Conservation (phyloP, 805 yeast genomes). For the Aciculoconidium aculeatum region DNA sequence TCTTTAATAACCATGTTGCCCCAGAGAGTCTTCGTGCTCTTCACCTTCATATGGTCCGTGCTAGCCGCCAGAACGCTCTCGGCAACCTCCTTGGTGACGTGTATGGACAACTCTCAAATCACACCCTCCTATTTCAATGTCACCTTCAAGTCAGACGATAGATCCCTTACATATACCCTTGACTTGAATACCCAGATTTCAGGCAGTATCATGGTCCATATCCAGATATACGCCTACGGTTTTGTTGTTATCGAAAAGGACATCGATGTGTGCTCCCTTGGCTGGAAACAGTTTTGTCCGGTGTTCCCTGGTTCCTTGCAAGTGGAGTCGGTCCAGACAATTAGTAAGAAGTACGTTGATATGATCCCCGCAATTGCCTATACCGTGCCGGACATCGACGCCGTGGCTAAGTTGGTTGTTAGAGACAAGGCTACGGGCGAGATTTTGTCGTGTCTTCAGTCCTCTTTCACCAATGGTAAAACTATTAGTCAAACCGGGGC, state of each 20-base stretch:
- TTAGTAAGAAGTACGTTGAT: conserved; percentile 42
- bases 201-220: conserved; percentile 61
- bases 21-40: background rate
- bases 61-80: conserved; percentile 23
- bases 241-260: conserved; percentile 55
- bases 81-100: conserved; percentile 80
- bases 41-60: background rate
- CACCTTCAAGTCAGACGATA: conserved; percentile 64
- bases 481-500: conserved; percentile 59
- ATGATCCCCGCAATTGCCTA: conserved; percentile 81
- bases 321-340: conserved; percentile 63
- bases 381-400: conserved; percentile 83
- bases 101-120: conserved; percentile 72
- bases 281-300: conserved; percentile 89
- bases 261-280: conserved; percentile 59
- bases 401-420: conserved; percentile 56
- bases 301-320: conserved; percentile 76
- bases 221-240: conserved; percentile 83
- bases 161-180: conserved; percentile 62
- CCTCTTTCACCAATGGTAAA: conserved; percentile 69
- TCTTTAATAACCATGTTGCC: conserved; percentile 1
- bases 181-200: conserved; percentile 64
- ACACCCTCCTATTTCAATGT: conserved; percentile 74
- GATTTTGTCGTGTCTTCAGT: conserved; percentile 67
- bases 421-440: conserved; percentile 35